Evolutionary conservation across 2,329 filamentous ascomycete species (phyloP), one percentile per base, ranked within the genome.

Genomic region (Venturia asperata): DNA sequence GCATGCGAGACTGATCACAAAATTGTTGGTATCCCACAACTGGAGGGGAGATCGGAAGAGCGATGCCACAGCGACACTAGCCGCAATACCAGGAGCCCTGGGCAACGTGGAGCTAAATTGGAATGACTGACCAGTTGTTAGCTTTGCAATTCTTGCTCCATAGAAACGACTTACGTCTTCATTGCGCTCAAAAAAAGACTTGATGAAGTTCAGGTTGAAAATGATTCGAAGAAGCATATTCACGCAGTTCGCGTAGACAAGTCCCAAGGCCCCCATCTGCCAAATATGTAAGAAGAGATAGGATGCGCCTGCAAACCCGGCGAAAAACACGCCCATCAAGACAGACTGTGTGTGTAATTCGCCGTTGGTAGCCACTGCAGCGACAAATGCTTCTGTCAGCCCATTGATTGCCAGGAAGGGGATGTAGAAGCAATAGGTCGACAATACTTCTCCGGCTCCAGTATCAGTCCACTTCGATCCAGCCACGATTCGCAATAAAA

Each of bases 371-470:
- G 93, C 92, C 0, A 95, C 90, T 1, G 91, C 91, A 0, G 92
- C 88, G 19, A 97, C 92, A 71, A 99, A 97, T 0, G 92, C 91
- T 77, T 99, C 94, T 1, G 89, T 86, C 27, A 97, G 85, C 63
- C 94, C 94, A 72, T 99, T 99, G 70, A 96, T 79, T 3, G 93
- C 94, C 4, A 97, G 83, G 34, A 97, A 86, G 0, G 94, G 94
- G 66, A 99, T 90, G 77, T 96, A 97, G 75, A 91, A 92, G 78
- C 91, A 92, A 76, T 97, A 99, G 0, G 83, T 83, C 0, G 87
- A 86, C 7, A 99, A 82, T 3, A 94, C 87, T 10, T 82, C 76
- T 6, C 87, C 87, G 0, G 92, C 91, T 55, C 88, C 88, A 0
- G 88, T 87, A 3, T 80, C 81, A 0, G 85, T 81, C 94, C 94